Base-by-base conservation (phyloP, 2,329 filamentous ascomycete genomes). In the Ophidiomyces ophidiicola region DNA sequence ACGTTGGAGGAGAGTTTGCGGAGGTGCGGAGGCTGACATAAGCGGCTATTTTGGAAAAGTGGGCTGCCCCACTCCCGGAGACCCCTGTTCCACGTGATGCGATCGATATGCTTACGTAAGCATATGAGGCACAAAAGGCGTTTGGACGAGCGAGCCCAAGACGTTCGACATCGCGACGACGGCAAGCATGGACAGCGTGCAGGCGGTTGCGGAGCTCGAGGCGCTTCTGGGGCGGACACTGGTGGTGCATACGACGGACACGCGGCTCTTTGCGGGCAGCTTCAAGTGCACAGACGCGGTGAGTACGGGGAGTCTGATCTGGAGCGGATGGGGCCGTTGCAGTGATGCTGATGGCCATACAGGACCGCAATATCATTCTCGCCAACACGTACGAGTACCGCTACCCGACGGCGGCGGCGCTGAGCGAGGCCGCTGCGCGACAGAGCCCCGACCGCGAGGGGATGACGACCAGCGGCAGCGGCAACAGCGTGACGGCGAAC, bases 271-370 rank as follows among this genome's bases (percentile, higher is more conserved):
- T 60, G 76, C 86, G 40, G 90, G 90, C 14, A 72, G 78, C 47
- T 82, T 98, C 64, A 94, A 92, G 62, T 98, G 90, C 66, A 94
- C 87, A 20, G 90, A 98, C 66, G 77, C 81, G 44, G 86, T 92
- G 64, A 36, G 73, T 69, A n/a, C 21, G n/a, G n/a, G n/a, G n/a
- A n/a, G n/a, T n/a, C n/a, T 26, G 19, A 39, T 24, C 14, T 6
- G 17, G 24, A 12, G n/a, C n/a, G n/a, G n/a, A n/a, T n/a, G n/a
- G n/a, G n/a, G n/a, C n/a, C n/a, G 14, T 8, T 14, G 15, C 7
- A 32, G 8, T 10, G 11, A 7, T 8, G 3, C 25, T 18, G 29
- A 24, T 11, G 15, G 19, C 19, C 15, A 39, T 30, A 17, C 35
- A 93, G 86, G 82, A 94, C 46, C 76, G 74, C 52, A 94, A 98